Percentiles rank a stretch among this genome's conserved stretches.
Conservation (phyloP, 1,284 basidiomycete genomes). For the Ganoderma meredithae region DNA sequence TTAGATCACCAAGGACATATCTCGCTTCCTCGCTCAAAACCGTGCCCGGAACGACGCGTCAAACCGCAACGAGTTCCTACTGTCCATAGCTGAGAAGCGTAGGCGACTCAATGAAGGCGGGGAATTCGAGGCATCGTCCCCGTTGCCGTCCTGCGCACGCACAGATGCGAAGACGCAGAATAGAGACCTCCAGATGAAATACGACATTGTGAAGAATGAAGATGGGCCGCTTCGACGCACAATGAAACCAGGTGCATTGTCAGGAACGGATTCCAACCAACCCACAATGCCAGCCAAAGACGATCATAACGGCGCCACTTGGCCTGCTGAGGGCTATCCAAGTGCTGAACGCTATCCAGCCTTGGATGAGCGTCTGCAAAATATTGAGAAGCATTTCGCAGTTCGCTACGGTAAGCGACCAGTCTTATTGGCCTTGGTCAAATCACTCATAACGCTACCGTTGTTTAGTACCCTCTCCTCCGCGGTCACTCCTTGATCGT, state of each 20-base stretch:
- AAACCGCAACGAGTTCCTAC: conserved; percentile 76
- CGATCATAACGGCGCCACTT: conserved; percentile 33
- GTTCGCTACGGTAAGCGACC: conserved; percentile 68
- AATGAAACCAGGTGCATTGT: conserved; percentile 38
- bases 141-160: conserved; percentile 66
- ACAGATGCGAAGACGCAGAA: conserved; percentile 74
- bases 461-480: conserved; percentile 72
- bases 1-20: conserved; percentile 75
- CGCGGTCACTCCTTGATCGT: conserved; percentile 66
- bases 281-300: conserved; percentile 32
- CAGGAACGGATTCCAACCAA: background rate
- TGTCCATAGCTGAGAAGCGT: conserved; percentile 62
- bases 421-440: background rate
- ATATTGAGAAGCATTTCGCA: conserved; percentile 73
- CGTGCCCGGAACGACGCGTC: conserved; percentile 75
- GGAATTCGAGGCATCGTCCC: conserved; percentile 33
- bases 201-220: conserved; percentile 82
- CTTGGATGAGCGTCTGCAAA: conserved; percentile 65
- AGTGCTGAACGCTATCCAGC: conserved; percentile 58
- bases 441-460: background rate
- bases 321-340: conserved; percentile 34
- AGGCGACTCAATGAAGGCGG: conserved; percentile 45
- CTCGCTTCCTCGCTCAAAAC: conserved; percentile 70
- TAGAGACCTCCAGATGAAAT: conserved; percentile 80
- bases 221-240: conserved; percentile 77